Evolutionary conservation across 1,284 basidiomycete species (phyloP).

Genomic region (Austroboletus niveus): DNA sequence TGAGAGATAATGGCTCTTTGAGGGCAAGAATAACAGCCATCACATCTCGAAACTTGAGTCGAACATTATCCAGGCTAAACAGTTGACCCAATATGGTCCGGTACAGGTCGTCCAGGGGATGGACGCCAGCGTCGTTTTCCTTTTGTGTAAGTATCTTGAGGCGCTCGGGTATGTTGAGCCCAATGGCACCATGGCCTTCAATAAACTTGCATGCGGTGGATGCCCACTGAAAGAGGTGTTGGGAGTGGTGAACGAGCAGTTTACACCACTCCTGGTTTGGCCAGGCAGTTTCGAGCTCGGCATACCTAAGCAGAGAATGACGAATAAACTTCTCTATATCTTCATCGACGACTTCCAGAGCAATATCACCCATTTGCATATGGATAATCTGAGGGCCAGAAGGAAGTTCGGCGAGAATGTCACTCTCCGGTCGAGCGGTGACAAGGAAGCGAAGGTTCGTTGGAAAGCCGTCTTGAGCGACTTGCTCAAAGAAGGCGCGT

Average conservation of each 20-base stretch:
- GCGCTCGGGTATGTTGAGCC: slow-evolving; percentile 9
- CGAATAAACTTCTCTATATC: slow-evolving; percentile 18
- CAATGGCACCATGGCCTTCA: slow-evolving; percentile 14
- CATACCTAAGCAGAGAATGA: slow-evolving; percentile 11
- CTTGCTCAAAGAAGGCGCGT: slow-evolving; percentile 6
- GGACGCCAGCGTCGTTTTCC: neutral
- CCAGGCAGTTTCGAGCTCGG: slow-evolving; percentile 16
- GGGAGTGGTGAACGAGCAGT: slow-evolving; percentile 6
- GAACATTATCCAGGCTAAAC: slow-evolving; percentile 8
- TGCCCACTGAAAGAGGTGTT: no score
- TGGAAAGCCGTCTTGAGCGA: slow-evolving; percentile 11
- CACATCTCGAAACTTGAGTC: slow-evolving; percentile 17
- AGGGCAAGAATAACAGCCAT: slow-evolving; percentile 18
- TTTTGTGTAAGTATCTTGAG: slow-evolving; percentile 10
- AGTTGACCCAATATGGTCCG: slow-evolving; percentile 19
- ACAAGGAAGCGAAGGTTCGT: slow-evolving; percentile 20
- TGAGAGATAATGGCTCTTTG: slow-evolving; percentile 18
- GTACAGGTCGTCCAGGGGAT: slow-evolving; percentile 19
- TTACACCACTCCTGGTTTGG: slow-evolving; percentile 18
- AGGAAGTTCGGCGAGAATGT: slow-evolving; percentile 15
- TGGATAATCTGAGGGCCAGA: slow-evolving; percentile 9
- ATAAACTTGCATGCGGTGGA: no score
- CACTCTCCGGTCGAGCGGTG: slow-evolving; percentile 19
- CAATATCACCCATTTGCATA: slow-evolving; percentile 13
- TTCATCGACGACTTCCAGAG: slow-evolving; percentile 10